A percentile compares a stretch with the other conserved stretches of the same genome.
Evolutionary conservation across 2,329 filamentous ascomycete genomes (phyloP).

Genomic region (Sporothrix humicola): DNA sequence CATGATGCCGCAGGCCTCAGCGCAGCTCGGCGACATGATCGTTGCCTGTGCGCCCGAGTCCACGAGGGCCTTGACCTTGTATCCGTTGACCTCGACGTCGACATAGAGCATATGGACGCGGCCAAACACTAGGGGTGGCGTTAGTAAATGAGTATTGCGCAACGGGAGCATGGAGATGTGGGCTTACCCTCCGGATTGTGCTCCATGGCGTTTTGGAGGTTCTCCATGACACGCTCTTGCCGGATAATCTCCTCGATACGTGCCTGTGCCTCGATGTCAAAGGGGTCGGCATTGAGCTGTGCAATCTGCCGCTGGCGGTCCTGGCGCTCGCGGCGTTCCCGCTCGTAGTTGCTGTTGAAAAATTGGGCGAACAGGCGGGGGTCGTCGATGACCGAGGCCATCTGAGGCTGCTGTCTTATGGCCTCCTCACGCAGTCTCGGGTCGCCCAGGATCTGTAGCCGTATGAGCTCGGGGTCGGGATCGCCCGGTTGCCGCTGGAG

Average conservation of each 20-base stretch:
- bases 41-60: constrained; percentile 97
- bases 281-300: constrained; percentile 88
- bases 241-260: constrained; percentile 98
- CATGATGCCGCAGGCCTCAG: constrained; percentile 93
- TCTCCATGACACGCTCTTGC: constrained; percentile 91
- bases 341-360: constrained; percentile 69
- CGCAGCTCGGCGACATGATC: constrained; percentile 96
- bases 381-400: constrained; percentile 78
- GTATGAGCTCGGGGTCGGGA: constrained; percentile 78
- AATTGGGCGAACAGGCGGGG: constrained; percentile 76
- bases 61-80: constrained; percentile 92
- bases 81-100: constrained; percentile 90
- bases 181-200: constrained; percentile 90
- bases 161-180: background rate
- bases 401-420: constrained; percentile 72
- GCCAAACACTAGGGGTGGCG: constrained; percentile 74
- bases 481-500: constrained; percentile 37
- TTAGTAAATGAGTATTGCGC: background rate
- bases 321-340: constrained; percentile 73
- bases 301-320: constrained; percentile 84
- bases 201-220: constrained; percentile 94
- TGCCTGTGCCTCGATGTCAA: constrained; percentile 87
- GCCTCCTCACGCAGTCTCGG: constrained; percentile 74
- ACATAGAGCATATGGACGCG: constrained; percentile 96
- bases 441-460: constrained; percentile 81